Base-by-base conservation (phyloP, 2,329 filamentous ascomycete species). In the Fonsecaea pedrosoi region DNA sequence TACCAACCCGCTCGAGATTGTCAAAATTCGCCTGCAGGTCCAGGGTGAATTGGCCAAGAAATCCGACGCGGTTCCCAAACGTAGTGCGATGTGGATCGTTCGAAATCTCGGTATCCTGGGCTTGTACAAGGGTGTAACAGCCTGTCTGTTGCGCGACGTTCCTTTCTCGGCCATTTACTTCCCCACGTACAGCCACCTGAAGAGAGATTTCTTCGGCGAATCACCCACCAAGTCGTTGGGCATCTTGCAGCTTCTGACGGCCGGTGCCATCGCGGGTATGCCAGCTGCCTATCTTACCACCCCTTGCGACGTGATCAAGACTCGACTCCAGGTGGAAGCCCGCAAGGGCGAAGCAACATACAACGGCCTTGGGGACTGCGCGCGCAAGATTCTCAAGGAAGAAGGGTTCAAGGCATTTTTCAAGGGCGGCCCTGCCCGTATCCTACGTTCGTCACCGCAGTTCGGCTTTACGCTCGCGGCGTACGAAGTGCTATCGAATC, bases 91-190 rank as follows among this genome's bases (percentile, higher is more conserved):
- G 84, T 99, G 95, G 95, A 98, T 99, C 73, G 91, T 98, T 69
- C 90, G 90, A 78, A 97, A 99, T 81, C 84, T 99, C 69, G 95
- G 95, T 85, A 87, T 99, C 57, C 85, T 96, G 58, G 95, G 95
- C 65, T 84, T 99, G 73, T 99, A 99, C 86, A 98, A 97, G 85
- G 95, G 95, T 69, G 95, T 94, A 21, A 92, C 90, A 54, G 95
- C 95, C 21, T 99, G 95, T 82, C 84, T 99, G 74, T 86, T 98
- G 71, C 94, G 95, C 73, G 95, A 99, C 79, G 92, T 98, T 48
- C 95, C 95, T 54, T 99, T 99, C 84, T 98, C 94, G 21, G 93
- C 92, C 74, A 99, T 99, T 77, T 99, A 99, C 84, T 99, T 99
- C 88, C 94, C 95, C 1, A 90, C 93, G 25, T 99, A 99, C 84